Conservation (phyloP, 2,329 filamentous ascomycete species). For the Pestalotiopsis sp. region DNA sequence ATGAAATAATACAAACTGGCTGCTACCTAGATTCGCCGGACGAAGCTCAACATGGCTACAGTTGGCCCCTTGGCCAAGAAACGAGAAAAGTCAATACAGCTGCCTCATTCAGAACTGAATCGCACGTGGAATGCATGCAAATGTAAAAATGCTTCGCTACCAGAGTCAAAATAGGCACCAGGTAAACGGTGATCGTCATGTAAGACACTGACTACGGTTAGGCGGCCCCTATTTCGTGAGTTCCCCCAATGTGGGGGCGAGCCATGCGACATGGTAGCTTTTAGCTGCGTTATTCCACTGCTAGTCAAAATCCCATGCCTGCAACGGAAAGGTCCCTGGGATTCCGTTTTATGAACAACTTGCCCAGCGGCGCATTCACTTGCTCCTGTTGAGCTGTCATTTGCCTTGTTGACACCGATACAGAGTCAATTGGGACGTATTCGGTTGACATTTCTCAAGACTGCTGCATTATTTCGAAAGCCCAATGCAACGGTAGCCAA, state of each 20-base stretch:
- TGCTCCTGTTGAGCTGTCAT: background rate
- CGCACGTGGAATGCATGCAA: background rate
- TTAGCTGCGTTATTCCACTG: background rate
- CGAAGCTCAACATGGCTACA: too few relatives aligned
- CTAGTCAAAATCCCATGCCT: background rate
- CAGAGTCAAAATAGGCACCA: background rate
- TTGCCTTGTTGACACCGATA: background rate
- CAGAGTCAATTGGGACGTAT: background rate
- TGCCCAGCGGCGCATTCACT: background rate
- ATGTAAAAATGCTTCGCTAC: background rate
- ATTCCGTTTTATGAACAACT: background rate
- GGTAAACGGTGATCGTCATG: background rate
- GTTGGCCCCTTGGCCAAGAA: too few relatives aligned
- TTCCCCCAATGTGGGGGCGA: background rate
- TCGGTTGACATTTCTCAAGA: background rate
- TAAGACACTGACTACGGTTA: background rate
- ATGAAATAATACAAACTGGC: too few relatives aligned
- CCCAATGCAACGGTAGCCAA: slow-evolving; percentile 4
- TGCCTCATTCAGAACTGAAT: too few relatives aligned
- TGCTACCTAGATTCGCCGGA: too few relatives aligned
- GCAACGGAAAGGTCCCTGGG: background rate
- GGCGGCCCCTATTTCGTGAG: slow-evolving; percentile 5
- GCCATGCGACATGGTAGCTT: background rate
- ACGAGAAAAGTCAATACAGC: too few relatives aligned
- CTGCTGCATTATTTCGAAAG: background rate